Conservation (phyloP, 441 rosid genomes). For the Breynia disticha region DNA sequence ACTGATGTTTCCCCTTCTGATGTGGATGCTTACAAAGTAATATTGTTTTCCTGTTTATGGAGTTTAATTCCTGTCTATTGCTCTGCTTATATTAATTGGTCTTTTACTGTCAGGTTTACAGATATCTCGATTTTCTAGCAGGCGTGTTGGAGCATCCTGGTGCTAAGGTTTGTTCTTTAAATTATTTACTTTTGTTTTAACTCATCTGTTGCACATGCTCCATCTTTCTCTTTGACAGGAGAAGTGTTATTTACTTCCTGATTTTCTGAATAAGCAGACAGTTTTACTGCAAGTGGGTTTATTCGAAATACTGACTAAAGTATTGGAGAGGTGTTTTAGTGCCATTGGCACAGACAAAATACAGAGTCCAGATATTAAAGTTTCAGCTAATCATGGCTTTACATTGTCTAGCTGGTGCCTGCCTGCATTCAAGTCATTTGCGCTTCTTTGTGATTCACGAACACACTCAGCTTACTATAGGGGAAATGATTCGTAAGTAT, state of each 20-base stretch:
- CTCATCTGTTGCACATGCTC: conserved; percentile 4
- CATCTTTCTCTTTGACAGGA: neutral
- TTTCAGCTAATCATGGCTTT: conserved; percentile 32
- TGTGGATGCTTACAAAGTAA: conserved; percentile 70
- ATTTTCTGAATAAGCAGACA: conserved; percentile 34
- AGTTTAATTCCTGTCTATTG: conserved; percentile 10
- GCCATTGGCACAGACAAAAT: conserved; percentile 42
- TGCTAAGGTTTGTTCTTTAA: conserved; percentile 47
- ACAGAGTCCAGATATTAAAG: conserved; percentile 34
- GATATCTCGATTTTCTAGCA: conserved; percentile 69
- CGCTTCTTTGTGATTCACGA: conserved; percentile 49
- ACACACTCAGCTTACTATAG: conserved; percentile 27
- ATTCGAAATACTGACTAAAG: conserved; percentile 43
- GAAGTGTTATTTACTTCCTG: conserved; percentile 13
- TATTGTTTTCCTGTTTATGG: conserved; percentile 12
- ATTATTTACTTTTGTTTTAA: conserved; percentile 1
- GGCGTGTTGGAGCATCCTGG: conserved; percentile 81
- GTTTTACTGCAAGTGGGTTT: conserved; percentile 61
- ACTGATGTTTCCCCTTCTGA: conserved; percentile 38
- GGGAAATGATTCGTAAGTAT: conserved; percentile 53
- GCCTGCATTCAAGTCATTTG: conserved; percentile 65
- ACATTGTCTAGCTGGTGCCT: conserved; percentile 55
- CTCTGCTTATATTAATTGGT: conserved; percentile 9
- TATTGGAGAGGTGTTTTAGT: conserved; percentile 58
- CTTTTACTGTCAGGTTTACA: conserved; percentile 47